Base-by-base conservation (phyloP, 2,329 filamentous ascomycete genomes). In the Colletotrichum lindemuthianum region DNA sequence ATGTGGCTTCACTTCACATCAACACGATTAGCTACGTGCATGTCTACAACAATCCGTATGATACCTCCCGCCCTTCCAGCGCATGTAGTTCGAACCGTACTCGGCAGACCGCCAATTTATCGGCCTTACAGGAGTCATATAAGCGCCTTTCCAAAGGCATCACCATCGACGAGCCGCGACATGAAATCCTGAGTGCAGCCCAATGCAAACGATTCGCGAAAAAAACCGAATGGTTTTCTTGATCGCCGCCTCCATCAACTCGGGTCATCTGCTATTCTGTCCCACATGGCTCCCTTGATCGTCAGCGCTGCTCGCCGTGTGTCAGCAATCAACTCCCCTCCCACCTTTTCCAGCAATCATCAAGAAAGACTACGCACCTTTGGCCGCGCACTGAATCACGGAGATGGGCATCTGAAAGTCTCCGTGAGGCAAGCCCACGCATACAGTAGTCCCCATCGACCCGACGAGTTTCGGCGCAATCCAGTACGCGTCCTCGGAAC, bases 341-440 rank as follows among this genome's bases (percentile, higher is more conserved):
- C 15, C 10, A 13, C 1, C n/a, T 24, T 10, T 1, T 39, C 4
- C 11, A 12, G 12, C 12, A 36, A 4, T 4, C 2, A 40, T 1
- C 24, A 24, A 24, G 24, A 24, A 5, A 24, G 24, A 24, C 24
- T 24, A 40, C 41, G 4, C 40, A 67, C 60, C 60, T 45, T 60
- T 67, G 6, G 49, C 10, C 2, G 61, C 55, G 37, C 50, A 55
- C 2, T 53, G 33, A 2, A 57, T 36, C 6, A 67, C 51, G 2
- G 72, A 60, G 0, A 76, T 55, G 0, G 74, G 73, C 4, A 76
- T 61, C 0, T 59, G 66, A 3, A 73, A 75, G 7, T 74, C 72
- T 7, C 73, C 71, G 0, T 58, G 59, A 0, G 74, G 74, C 0
- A 76, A 34, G 0, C 74, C 74, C 8, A 76, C 69, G 0, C 64